Conservation (phyloP, 805 yeast genomes). For the Huiozyma naganishii region DNA sequence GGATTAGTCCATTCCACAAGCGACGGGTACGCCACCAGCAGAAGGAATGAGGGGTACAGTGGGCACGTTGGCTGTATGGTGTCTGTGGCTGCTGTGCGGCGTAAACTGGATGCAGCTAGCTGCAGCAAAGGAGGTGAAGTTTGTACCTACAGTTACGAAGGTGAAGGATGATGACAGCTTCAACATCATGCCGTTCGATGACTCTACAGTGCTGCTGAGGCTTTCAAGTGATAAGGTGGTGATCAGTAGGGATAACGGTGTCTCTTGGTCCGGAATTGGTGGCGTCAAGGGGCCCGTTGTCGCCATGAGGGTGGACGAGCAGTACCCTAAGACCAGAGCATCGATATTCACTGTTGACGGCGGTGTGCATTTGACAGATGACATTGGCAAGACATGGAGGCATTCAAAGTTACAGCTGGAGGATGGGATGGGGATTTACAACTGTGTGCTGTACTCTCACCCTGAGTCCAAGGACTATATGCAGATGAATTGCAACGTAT, state of each 20-base stretch:
- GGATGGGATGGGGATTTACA: neutral
- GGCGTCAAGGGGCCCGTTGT: slow-evolving; percentile 3
- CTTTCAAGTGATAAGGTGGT: slow-evolving; percentile 21
- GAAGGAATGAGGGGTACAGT: no score
- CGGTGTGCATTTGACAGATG: slow-evolving; percentile 15
- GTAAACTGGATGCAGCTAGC: no score
- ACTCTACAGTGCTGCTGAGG: slow-evolving; percentile 36
- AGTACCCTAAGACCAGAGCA: slow-evolving; percentile 14
- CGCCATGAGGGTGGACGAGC: slow-evolving; percentile 8
- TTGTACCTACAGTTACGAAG: slow-evolving; percentile 12
- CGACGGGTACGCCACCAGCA: no score
- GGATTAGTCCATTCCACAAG: no score
- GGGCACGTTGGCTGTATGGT: neutral
- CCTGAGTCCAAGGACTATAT: slow-evolving; percentile 11
- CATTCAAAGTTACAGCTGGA: slow-evolving; percentile 2
- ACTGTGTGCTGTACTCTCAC: slow-evolving; percentile 10
- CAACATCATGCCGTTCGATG: slow-evolving; percentile 33
- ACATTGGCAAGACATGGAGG: slow-evolving; percentile 24
- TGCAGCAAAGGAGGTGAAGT: slow-evolving; percentile 3
- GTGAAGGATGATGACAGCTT: slow-evolving; percentile 2
- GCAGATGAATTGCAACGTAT: slow-evolving; percentile 6
- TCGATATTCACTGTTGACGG: slow-evolving; percentile 2
- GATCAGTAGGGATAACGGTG: slow-evolving; percentile 42
- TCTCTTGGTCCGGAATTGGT: slow-evolving; percentile 29
- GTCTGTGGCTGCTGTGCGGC: neutral